Conservation (phyloP, 768 basidiomycete genomes). For the Collybia sp. region DNA sequence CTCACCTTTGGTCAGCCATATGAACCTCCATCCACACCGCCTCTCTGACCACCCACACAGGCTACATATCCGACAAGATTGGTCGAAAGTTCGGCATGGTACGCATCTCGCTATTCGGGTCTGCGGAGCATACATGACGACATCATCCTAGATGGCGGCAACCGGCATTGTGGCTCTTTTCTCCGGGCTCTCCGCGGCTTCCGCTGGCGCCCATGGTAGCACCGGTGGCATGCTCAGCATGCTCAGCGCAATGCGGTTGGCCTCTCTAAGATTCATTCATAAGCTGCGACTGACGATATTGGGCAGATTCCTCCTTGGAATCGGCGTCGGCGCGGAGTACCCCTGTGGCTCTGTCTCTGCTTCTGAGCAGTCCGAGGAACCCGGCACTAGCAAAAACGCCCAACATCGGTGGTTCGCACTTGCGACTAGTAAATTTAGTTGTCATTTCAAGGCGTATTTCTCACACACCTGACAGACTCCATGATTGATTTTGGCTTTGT, state of each 20-base stretch:
- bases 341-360: slow-evolving; percentile 88
- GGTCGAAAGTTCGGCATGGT: slow-evolving; percentile 91
- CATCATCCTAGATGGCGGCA: slow-evolving; percentile 60
- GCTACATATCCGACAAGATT: slow-evolving; percentile 78
- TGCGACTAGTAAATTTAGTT: slow-evolving; percentile 63
- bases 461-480: slow-evolving; percentile 37
- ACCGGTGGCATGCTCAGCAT: slow-evolving; percentile 71
- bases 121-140: not conserved
- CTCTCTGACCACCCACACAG: slow-evolving; percentile 15
- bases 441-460: not conserved
- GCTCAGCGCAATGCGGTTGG: slow-evolving; percentile 73
- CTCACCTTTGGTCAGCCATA: slow-evolving; percentile 52
- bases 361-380: slow-evolving; percentile 86
- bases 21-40: too few species aligned
- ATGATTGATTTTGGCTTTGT: slow-evolving; percentile 91
- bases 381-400: slow-evolving; percentile 68
- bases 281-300: too few species aligned
- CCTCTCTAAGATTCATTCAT: not conserved
- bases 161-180: slow-evolving; percentile 83
- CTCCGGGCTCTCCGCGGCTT: slow-evolving; percentile 78
- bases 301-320: slow-evolving; percentile 77
- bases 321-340: slow-evolving; percentile 86
- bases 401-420: slow-evolving; percentile 86
- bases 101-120: slow-evolving; percentile 9
- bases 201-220: slow-evolving; percentile 71